Evolutionary conservation across 495 filamentous ascomycete species (phyloP).

Genomic region (Hyaloscypha bicolor): DNA sequence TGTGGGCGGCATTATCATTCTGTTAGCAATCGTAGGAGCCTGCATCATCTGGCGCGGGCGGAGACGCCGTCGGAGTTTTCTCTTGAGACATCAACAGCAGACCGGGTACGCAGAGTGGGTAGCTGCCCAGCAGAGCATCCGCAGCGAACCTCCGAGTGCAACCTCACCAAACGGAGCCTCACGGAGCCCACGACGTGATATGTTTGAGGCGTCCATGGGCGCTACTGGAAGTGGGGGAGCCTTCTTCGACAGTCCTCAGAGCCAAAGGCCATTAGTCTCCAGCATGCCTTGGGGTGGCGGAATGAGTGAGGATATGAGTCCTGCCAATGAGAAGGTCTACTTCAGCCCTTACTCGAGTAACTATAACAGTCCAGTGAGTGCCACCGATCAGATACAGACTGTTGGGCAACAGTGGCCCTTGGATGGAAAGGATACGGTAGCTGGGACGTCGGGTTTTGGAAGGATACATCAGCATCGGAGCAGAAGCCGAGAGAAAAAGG

Average conservation of each 20-base stretch:
- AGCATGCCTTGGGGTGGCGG: not conserved
- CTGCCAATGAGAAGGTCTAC: constrained; percentile 25
- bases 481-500: constrained; percentile 5
- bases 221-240: constrained; percentile 2
- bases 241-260: constrained; percentile 33
- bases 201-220: too few species aligned
- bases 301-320: constrained; percentile 16
- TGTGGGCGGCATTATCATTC: constrained; percentile 45
- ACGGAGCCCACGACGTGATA: too few species aligned
- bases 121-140: not conserved
- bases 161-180: too few species aligned
- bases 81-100: constrained; percentile 17
- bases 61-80: constrained; percentile 36
- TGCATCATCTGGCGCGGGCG: constrained; percentile 52
- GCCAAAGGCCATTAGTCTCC: constrained; percentile 21
- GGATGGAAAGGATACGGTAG: constrained; percentile 9
- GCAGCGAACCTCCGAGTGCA: not conserved
- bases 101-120: constrained; percentile 25
- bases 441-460: not conserved
- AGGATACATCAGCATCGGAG: not conserved
- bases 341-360: constrained; percentile 33
- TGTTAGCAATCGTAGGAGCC: constrained; percentile 46
- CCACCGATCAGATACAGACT: constrained; percentile 15
- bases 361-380: constrained; percentile 27
- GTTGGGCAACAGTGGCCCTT: constrained; percentile 23